Evolutionary conservation across 164 flowering plant species (phyloP).

Genomic region (Sedum album): DNA sequence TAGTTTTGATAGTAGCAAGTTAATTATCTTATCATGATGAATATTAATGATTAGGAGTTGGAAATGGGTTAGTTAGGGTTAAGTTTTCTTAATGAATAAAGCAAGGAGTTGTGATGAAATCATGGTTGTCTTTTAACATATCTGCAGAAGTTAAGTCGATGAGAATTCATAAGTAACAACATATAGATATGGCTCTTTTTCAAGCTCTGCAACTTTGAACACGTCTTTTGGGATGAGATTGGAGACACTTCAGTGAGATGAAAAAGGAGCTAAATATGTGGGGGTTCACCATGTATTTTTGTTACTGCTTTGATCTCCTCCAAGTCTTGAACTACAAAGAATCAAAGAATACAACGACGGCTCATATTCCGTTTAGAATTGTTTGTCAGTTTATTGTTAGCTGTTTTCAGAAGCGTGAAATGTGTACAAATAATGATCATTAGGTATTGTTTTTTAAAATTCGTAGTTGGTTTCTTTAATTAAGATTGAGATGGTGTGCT

Average conservation of each 20-base stretch:
- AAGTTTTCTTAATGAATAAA: conserved; percentile 1
- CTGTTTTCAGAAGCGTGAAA: too few relatives aligned
- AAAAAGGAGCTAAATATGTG: not conserved
- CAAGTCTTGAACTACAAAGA: not conserved
- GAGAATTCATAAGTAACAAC: not conserved
- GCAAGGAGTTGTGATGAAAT: not conserved
- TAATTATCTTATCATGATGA: conserved; percentile 2
- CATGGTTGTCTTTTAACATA: conserved; percentile 1
- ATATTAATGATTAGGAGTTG: not conserved
- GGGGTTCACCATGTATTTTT: conserved; percentile 5
- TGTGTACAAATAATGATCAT: too few relatives aligned
- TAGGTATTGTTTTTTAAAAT: too few relatives aligned
- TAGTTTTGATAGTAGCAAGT: not conserved
- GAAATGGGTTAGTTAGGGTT: not conserved
- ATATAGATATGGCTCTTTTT: not conserved
- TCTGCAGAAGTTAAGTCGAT: not conserved
- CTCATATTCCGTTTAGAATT: not conserved
- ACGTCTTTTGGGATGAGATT: conserved; percentile 2
- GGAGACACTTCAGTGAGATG: not conserved
- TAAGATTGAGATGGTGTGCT: not conserved
- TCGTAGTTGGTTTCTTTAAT: too few relatives aligned
- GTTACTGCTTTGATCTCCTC: not conserved
- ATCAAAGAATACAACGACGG: not conserved
- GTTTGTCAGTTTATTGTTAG: conserved; percentile 2
- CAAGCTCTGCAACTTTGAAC: not conserved